phyloP scores from a whole-genome alignment of 2,329 filamentous ascomycete species.

The Oidium heveae region DNA sequence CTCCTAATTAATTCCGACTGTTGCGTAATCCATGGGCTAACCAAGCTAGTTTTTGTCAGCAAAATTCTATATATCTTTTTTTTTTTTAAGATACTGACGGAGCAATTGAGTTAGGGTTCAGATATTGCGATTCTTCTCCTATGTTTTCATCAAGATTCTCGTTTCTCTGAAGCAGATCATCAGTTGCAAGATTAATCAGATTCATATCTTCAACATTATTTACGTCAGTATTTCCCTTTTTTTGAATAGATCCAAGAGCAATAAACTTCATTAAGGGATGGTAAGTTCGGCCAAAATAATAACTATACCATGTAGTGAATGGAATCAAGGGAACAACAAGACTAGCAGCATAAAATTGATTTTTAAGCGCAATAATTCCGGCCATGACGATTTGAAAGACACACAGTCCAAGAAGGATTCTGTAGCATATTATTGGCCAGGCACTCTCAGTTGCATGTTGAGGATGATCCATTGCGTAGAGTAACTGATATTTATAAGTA shows the following conservation, averaged over 20 bases:
- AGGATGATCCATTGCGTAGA: constrained; percentile 96
- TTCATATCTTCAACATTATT: constrained; percentile 19
- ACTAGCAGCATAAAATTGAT: constrained; percentile 46
- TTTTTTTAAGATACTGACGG: no score
- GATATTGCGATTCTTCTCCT: constrained; percentile 43
- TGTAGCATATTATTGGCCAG: constrained; percentile 92
- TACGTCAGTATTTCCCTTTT: constrained; percentile 25
- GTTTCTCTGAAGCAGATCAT: constrained; percentile 7
- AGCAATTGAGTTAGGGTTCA: constrained; percentile 49
- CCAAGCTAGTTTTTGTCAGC: constrained; percentile 24
- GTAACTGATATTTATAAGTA: constrained; percentile 86
- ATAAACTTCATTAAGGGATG: constrained; percentile 83
- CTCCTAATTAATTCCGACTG: constrained; percentile 1
- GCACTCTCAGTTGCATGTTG: constrained; percentile 81
- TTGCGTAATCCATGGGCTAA: constrained; percentile 37
- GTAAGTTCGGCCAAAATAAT: constrained; percentile 57
- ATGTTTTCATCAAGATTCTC: constrained; percentile 48
- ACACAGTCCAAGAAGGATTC: constrained; percentile 61
- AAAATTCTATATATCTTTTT: no score
- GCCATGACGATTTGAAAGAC: constrained; percentile 84
- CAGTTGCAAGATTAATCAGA: constrained; percentile 8
- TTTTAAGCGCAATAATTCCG: constrained; percentile 52
- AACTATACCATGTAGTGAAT: constrained; percentile 70
- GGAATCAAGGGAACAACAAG: constrained; percentile 53
- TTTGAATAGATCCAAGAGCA: constrained; percentile 60